Conservation (phyloP, 345 rosid genomes). For the Excoecaria cochinchinensis region DNA sequence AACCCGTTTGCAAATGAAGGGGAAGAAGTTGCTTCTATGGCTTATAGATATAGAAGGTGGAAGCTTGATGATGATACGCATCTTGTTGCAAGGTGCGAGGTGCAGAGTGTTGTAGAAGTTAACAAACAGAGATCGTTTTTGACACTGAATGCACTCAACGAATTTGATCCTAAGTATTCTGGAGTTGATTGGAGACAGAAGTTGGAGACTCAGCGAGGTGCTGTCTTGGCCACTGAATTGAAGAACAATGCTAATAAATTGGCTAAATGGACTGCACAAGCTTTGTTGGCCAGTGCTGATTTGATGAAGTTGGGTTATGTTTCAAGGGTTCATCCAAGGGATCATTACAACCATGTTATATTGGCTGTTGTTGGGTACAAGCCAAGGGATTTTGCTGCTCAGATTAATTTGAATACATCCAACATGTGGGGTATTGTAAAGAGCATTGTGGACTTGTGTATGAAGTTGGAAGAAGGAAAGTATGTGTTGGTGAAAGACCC, state of each 20-base stretch:
- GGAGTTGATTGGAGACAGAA: slow-evolving; percentile 99
- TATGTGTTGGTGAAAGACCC: slow-evolving; percentile 95
- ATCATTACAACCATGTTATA: slow-evolving; percentile 94
- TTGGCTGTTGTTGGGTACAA: slow-evolving; percentile 85
- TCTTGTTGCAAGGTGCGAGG: slow-evolving; percentile 89
- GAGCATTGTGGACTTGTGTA: slow-evolving; percentile 87
- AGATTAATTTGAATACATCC: slow-evolving; percentile 76
- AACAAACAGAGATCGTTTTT: slow-evolving; percentile 76
- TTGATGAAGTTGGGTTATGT: slow-evolving; percentile 97
- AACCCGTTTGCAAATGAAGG: slow-evolving; percentile 90
- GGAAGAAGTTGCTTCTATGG: slow-evolving; percentile 95
- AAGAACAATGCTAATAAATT: slow-evolving; percentile 94
- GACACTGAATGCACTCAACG: slow-evolving; percentile 89
- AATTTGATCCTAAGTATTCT: slow-evolving; percentile 91
- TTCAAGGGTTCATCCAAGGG: slow-evolving; percentile 95
- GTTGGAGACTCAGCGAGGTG: slow-evolving; percentile 97
- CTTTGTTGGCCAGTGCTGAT: slow-evolving; percentile 85
- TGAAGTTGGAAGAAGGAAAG: slow-evolving; percentile 90
- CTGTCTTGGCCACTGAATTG: slow-evolving; percentile 89
- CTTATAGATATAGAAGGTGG: slow-evolving; percentile 91
- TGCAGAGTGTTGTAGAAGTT: slow-evolving; percentile 77
- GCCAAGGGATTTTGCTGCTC: slow-evolving; percentile 85
- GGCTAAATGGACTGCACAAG: slow-evolving; percentile 98
- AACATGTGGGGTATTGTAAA: slow-evolving; percentile 99
- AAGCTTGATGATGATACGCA: slow-evolving; percentile 76